These are phyloP conservation scores for Skeletonema marinoi DNA, from an alignment of 108 stramenopile genomes.

Conservation along the genomic window DNA sequence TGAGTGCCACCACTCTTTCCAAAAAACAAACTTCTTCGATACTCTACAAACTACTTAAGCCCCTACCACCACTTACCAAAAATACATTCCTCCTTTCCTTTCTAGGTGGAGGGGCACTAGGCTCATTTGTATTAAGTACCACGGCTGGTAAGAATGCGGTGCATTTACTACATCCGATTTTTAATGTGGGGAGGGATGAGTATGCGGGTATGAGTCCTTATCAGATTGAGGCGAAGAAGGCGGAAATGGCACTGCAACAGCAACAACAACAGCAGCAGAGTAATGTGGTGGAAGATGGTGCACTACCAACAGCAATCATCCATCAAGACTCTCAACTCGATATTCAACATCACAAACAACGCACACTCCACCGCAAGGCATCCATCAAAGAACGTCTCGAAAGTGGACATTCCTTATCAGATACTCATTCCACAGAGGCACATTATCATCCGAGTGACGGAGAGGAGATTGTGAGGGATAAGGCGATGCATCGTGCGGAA, in stretches of 20 bases:
- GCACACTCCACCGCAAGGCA: slow-evolving; percentile 24
- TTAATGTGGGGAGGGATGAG: slow-evolving; percentile 52
- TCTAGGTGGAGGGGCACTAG: slow-evolving; percentile 71
- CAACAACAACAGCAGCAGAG: too few relatives aligned
- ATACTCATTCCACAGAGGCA: slow-evolving; percentile 24
- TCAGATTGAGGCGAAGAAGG: slow-evolving; percentile 28
- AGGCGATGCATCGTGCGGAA: slow-evolving; percentile 8
- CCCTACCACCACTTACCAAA: slow-evolving; percentile 40
- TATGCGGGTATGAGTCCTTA: slow-evolving; percentile 45
- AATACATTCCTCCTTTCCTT: slow-evolving; percentile 73
- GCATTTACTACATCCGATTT: slow-evolving; percentile 77
- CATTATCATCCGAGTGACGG: slow-evolving; percentile 6
- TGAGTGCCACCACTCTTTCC: too few relatives aligned
- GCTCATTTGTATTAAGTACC: slow-evolving; percentile 69
- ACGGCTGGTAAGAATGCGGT: slow-evolving; percentile 72
- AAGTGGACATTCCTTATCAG: slow-evolving; percentile 33
- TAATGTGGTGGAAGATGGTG: too few relatives aligned
- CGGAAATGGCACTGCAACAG: too few relatives aligned
- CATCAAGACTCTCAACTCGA: too few relatives aligned
- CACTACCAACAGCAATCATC: too few relatives aligned
- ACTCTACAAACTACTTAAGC: slow-evolving; percentile 17
- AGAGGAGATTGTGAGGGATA: neutral
- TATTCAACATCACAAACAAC: slow-evolving; percentile 25
- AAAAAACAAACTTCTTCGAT: neutral
- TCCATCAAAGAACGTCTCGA: slow-evolving; percentile 47